phyloP scores from a whole-genome alignment of 2,329 filamentous ascomycete genomes.

The Epichloe brachyelytri region DNA sequence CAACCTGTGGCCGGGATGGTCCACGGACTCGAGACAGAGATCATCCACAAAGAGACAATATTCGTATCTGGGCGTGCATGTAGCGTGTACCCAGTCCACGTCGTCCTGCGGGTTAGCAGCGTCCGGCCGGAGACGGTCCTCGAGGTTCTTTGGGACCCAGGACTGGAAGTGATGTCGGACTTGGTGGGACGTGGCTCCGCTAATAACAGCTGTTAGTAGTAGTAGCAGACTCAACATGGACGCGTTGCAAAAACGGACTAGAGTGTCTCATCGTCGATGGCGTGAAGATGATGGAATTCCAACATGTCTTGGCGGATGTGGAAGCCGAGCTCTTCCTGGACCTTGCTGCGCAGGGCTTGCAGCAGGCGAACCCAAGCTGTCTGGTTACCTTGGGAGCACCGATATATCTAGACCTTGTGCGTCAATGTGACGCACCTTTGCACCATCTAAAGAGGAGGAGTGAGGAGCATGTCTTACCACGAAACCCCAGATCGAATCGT shows the following conservation, averaged over 20 bases:
- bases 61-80: constrained; percentile 1
- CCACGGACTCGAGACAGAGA: neutral
- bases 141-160: constrained; percentile 1
- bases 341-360: neutral
- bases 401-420: neutral
- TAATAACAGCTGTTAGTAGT: neutral
- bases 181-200: constrained; percentile 1
- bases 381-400: neutral
- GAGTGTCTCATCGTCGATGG: neutral
- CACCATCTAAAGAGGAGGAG: neutral
- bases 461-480: neutral
- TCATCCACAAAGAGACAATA: constrained; percentile 1
- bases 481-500: constrained; percentile 1
- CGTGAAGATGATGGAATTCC: no score
- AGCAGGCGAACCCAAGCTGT: neutral
- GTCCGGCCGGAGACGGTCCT: neutral
- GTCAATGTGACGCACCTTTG: neutral
- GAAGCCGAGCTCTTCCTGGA: neutral
- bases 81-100: neutral
- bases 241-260: neutral
- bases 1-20: neutral
- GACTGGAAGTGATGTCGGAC: constrained; percentile 1
- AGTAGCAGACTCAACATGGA: neutral
- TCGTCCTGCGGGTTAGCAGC: neutral
- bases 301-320: neutral